Percentiles rank a stretch among this genome's conserved stretches.
phyloP scores from a whole-genome alignment of 2,329 filamentous ascomycete genomes.

The Penicillium sp. region DNA sequence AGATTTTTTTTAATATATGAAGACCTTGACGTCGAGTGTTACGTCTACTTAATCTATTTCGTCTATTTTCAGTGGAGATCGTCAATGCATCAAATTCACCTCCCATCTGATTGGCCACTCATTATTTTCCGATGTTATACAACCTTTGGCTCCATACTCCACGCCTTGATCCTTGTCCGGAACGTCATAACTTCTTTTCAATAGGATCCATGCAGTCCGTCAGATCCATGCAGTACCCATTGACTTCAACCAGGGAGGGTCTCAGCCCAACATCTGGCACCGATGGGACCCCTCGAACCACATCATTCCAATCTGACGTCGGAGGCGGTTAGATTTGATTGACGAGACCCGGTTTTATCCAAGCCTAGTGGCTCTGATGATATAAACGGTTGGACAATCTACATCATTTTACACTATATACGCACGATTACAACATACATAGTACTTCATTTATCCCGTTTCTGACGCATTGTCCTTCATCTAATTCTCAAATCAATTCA shows the following conservation, averaged over 20 bases:
- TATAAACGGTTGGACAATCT: slow-evolving; percentile 19
- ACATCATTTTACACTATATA: slow-evolving; percentile 20
- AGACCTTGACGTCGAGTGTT: slow-evolving; percentile 18
- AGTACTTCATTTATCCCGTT: slow-evolving; percentile 1
- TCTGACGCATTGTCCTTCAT: slow-evolving; percentile 22
- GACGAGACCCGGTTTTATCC: slow-evolving; percentile 17
- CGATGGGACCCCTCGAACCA: background rate
- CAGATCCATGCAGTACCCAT: background rate
- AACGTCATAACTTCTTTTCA: slow-evolving; percentile 14
- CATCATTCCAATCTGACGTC: slow-evolving; percentile 24
- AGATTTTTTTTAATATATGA: background rate
- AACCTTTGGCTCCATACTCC: slow-evolving; percentile 10
- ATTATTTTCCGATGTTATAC: background rate
- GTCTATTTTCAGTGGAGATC: slow-evolving; percentile 10
- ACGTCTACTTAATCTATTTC: slow-evolving; percentile 28
- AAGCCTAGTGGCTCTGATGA: slow-evolving; percentile 10
- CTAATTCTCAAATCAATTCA: slow-evolving; percentile 21
- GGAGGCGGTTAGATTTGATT: slow-evolving; percentile 17
- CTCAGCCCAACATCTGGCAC: background rate
- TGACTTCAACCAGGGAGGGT: too few species aligned
- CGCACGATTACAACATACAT: slow-evolving; percentile 9
- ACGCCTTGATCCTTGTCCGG: slow-evolving; percentile 8
- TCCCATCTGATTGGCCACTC: slow-evolving; percentile 9
- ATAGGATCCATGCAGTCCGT: too few species aligned
- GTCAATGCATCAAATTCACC: slow-evolving; percentile 9